A percentile compares a stretch with the other conserved stretches of the same genome.
These are phyloP conservation scores for Gorgonomyces haynaldii DNA, from an alignment of 192 early-diverging fungal species.

Conservation along the genomic window DNA sequence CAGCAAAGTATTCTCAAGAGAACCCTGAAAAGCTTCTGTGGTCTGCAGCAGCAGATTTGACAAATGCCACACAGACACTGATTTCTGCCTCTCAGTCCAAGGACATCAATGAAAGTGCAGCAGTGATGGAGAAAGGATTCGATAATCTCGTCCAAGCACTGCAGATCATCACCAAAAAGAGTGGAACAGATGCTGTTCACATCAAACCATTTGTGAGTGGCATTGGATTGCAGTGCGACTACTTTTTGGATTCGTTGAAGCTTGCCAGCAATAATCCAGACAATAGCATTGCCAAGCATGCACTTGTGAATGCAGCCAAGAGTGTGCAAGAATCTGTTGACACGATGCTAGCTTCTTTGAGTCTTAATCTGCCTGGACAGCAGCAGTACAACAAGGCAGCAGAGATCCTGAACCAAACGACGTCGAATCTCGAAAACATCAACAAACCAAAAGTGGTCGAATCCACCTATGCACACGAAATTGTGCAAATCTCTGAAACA, in stretches of 20 bases:
- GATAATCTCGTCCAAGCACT: too few relatives aligned
- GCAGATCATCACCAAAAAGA: too few relatives aligned
- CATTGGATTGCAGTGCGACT: constrained; percentile 6
- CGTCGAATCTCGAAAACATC: constrained; percentile 13
- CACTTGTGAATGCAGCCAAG: constrained; percentile 23
- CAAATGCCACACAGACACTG: too few relatives aligned
- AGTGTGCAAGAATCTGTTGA: constrained; percentile 23
- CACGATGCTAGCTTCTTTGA: constrained; percentile 27
- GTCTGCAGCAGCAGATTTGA: background rate
- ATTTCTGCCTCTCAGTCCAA: too few relatives aligned
- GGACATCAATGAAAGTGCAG: too few relatives aligned
- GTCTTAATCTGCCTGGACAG: constrained; percentile 30
- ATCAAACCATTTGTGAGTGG: background rate
- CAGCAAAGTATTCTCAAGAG: too few relatives aligned
- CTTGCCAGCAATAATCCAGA: constrained; percentile 14
- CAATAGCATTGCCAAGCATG: constrained; percentile 15
- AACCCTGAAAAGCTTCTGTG: background rate
- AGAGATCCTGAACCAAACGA: constrained; percentile 19
- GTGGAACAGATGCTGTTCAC: too few relatives aligned
- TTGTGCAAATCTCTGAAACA: too few relatives aligned
- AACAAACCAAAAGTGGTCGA: constrained; percentile 15
- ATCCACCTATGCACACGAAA: background rate
- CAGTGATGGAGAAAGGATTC: too few relatives aligned
- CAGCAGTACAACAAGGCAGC: constrained; percentile 33
- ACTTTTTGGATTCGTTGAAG: constrained; percentile 17